Evolutionary conservation across 179 eudicot species (phyloP), one percentile per base, ranked within the genome.

Genomic region (Vitellaria paradoxa): DNA sequence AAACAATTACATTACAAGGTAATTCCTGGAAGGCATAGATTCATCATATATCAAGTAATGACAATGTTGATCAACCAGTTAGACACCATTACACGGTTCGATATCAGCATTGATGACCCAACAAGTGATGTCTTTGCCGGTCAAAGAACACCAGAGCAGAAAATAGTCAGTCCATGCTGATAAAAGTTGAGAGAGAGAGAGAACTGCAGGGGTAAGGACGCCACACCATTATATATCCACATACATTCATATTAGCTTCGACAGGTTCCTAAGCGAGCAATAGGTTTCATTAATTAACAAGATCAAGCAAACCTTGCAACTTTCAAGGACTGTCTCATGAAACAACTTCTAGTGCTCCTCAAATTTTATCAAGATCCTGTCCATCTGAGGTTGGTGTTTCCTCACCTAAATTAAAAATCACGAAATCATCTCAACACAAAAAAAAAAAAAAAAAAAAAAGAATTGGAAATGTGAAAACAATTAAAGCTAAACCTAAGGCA

Each of bases 301-400:
- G 45, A 72, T 60, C 11, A 57, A 72, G 62, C 26, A 18, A 30
- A 72, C 75, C 75, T 72, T 56, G 15, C 65, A 56, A 56, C 64
- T 56, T 56, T 9, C 37, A 15, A 17, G 23, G n/a, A 9, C 59
- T 6, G 26, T 57, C 64, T 57, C 64, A 0, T 20, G 59, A 45
- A 18, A 24, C 8, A 47, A 13, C 47, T 73, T 73, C 78, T 42
- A 81, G 15, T 83, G 84, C 65, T 91, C 93, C 68, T 86, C 86
- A 61, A 94, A 93, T 14, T 90, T 82, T 55, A 94, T 85, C 76
- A 74, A 78, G 70, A 94, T 86, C 47, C 83, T 85, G 72, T 85
- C 83, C 96, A 93, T 91, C 77, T 85, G 80, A 21, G 97, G 98
- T 55, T 89, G 97, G 84, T 92, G 98, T 77, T 89, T 91, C 85